These are phyloP conservation scores for Chaetomiaceae sp. DNA, from an alignment of 2,329 filamentous ascomycete species.

Conservation along the genomic window DNA sequence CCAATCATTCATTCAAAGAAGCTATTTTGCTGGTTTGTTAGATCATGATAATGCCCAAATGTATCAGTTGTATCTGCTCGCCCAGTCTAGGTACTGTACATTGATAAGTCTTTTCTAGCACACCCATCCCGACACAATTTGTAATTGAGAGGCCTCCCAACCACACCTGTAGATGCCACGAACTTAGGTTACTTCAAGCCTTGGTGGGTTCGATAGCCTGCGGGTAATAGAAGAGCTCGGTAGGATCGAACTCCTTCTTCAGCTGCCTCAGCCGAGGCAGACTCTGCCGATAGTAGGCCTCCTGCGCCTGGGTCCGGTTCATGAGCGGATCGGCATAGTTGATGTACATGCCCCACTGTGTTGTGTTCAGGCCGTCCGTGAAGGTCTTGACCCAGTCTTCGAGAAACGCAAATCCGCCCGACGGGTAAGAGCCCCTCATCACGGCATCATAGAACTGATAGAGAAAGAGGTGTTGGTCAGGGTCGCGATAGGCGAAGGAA, in stretches of 20 bases:
- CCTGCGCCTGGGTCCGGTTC: slow-evolving; percentile 42
- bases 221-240: slow-evolving; percentile 40
- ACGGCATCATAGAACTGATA: slow-evolving; percentile 47
- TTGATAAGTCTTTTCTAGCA: too few species aligned
- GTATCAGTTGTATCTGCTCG: too few species aligned
- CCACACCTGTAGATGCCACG: too few species aligned
- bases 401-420: slow-evolving; percentile 37
- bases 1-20: too few species aligned
- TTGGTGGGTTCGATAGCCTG: slow-evolving; percentile 29
- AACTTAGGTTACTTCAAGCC: not conserved
- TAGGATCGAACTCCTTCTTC: slow-evolving; percentile 39
- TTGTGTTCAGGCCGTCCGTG: slow-evolving; percentile 29
- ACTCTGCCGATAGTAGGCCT: slow-evolving; percentile 45
- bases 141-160: too few species aligned
- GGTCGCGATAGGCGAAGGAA: slow-evolving; percentile 36
- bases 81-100: too few species aligned
- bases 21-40: too few species aligned
- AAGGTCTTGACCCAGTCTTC: slow-evolving; percentile 39
- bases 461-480: slow-evolving; percentile 42
- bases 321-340: slow-evolving; percentile 51
- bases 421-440: slow-evolving; percentile 32
- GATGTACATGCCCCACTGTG: slow-evolving; percentile 45
- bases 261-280: slow-evolving; percentile 35
- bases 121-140: too few species aligned
- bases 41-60: too few species aligned